Percentiles rank a stretch among this genome's conserved stretches.
These are phyloP conservation scores for Hypoxylon fragiforme DNA, from an alignment of 495 filamentous ascomycete genomes.

Conservation along the genomic window DNA sequence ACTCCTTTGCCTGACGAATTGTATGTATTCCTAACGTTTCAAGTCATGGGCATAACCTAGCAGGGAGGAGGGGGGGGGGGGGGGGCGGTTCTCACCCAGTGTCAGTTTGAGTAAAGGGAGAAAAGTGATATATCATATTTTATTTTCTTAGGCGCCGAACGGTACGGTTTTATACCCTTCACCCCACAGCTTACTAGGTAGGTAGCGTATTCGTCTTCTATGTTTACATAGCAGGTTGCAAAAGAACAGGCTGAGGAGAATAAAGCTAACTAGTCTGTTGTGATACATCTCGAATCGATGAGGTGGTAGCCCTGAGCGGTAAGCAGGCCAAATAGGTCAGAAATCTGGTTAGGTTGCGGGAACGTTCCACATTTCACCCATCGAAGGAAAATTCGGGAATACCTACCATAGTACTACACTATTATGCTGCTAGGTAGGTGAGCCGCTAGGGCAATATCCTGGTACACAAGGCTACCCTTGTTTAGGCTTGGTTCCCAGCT, in stretches of 20 bases:
- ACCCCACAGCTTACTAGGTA: too few relatives aligned
- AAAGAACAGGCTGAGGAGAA: neutral
- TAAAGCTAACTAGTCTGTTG: too few relatives aligned
- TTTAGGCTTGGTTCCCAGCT: conserved; percentile 34
- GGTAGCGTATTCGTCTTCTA: too few relatives aligned
- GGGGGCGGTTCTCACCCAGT: conserved; percentile 7
- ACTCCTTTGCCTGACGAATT: conserved; percentile 4
- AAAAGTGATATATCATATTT: conserved; percentile 20
- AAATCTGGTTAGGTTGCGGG: too few relatives aligned
- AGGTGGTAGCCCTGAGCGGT: too few relatives aligned
- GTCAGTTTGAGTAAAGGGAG: neutral
- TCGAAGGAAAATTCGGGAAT: conserved; percentile 10
- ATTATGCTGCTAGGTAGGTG: too few relatives aligned
- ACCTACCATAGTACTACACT: too few relatives aligned
- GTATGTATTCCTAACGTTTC: conserved; percentile 20
- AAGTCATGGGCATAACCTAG: conserved; percentile 1
- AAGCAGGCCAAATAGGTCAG: neutral
- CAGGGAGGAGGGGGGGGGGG: conserved; percentile 6
- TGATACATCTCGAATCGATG: too few relatives aligned
- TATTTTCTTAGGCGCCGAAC: too few relatives aligned
- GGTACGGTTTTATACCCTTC: too few relatives aligned
- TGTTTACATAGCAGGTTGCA: neutral
- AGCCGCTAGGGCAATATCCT: conserved; percentile 23
- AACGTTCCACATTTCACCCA: too few relatives aligned
- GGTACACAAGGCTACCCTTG: too few relatives aligned